Evolutionary conservation across 306 rosid species (phyloP).

Genomic region (Sphenostylis stenocarpa): DNA sequence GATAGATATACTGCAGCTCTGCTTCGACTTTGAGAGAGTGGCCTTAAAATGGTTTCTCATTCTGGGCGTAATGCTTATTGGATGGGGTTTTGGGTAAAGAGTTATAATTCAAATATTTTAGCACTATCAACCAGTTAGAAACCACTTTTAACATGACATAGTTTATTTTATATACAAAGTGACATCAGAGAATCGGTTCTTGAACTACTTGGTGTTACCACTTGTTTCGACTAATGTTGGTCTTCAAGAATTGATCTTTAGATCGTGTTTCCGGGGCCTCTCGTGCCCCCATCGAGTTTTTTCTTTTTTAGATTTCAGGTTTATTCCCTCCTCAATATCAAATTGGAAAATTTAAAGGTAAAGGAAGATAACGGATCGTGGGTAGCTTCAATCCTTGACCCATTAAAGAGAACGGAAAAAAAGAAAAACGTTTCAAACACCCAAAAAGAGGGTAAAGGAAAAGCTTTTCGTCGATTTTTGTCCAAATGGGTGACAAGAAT

Average conservation of each 20-base stretch:
- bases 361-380: no score
- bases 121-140: not conserved
- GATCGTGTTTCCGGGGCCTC: no score
- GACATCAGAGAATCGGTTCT: no score
- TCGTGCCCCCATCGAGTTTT: no score
- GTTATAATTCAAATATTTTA: not conserved
- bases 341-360: no score
- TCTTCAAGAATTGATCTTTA: no score
- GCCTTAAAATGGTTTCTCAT: not conserved
- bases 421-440: not conserved
- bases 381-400: conserved; percentile 32
- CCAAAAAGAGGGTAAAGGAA: not conserved
- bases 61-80: not conserved
- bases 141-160: not conserved
- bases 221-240: no score
- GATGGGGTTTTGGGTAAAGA: not conserved
- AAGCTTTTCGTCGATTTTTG: conserved; percentile 19
- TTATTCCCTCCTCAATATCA: no score
- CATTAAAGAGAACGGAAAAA: conserved; percentile 13
- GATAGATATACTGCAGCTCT: not conserved
- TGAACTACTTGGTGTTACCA: no score
- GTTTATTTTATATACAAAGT: no score
- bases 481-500: not conserved
- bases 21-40: not conserved
- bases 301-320: no score